Evolutionary conservation across 2,329 filamentous ascomycete species (phyloP), one percentile per base, ranked within the genome.

Genomic region (Sclerotinia borealis): DNA sequence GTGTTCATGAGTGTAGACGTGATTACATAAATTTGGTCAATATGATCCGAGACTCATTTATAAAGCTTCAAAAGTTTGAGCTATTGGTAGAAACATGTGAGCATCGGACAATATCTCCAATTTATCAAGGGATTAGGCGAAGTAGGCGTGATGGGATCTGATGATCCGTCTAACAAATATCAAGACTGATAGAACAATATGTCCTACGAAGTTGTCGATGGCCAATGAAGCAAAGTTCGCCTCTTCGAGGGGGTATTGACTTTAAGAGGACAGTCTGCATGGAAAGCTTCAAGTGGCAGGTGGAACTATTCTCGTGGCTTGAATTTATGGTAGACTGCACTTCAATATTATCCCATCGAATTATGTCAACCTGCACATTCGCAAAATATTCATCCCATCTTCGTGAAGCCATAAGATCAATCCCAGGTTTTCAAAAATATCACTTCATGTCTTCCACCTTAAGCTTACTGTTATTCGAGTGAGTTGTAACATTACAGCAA

Each of bases 391-490:
- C 17, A 10, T 31, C 25, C 11, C 25, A n/a, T 6, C 10, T 31
- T 11, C 36, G 19, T 22, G 3, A 29, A 22, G 52, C 37, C 11
- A 55, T 17, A 2, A 15, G 11, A 17, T 31, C 19, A 8, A 55
- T 7, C 19, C 11, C 2, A 17, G n/a, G 6, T n/a, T 11, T 10
- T 43, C 3, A 13, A 4, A 29, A 2, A 39, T 3, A 39, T 15
- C 37, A 39, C 17, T 39, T 6, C 37, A 39, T 15, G 17, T 39
- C 17, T 29, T 17, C 36, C 1, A 0, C 25, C 50, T 19, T 54
- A 8, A 15, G 8, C 3, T 27, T 1, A 4, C 8, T 2, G 5
- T 52, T 0, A 0, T 4, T 19, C 4, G 27, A 22, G 10, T n/a
- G 1, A 1, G 17, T 39, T 13, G 1, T 25, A 1, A 8, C 6